A percentile compares a stretch with the other conserved stretches of the same genome.
phyloP scores from a whole-genome alignment of 306 rosid genomes.

The Lathyrus aphaca region DNA sequence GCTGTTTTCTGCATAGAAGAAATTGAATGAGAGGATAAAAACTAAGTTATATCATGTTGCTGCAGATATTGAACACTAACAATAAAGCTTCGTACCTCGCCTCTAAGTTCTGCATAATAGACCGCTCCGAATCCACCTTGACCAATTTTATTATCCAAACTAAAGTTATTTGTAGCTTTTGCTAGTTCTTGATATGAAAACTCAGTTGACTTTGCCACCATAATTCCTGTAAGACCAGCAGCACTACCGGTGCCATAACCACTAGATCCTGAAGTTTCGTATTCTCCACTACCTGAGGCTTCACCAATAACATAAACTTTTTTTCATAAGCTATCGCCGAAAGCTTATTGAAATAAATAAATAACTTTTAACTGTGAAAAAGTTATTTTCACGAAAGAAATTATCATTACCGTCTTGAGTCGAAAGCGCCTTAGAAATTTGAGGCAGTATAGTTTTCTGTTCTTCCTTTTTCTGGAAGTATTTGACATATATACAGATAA shows the following conservation, averaged over 20 bases:
- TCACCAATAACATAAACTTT: not conserved
- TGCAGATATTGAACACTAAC: not conserved
- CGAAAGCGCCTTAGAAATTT: constrained; percentile 45
- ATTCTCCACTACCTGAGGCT: constrained; percentile 48
- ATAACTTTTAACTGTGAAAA: not conserved
- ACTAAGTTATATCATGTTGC: not conserved
- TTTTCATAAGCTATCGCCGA: not conserved
- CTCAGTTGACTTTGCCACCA: constrained; percentile 71
- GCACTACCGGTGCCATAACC: constrained; percentile 36
- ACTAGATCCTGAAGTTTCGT: constrained; percentile 55
- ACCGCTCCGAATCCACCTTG: constrained; percentile 93
- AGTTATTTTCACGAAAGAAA: constrained; percentile 3
- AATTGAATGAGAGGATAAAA: not conserved
- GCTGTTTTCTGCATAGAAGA: constrained; percentile 63
- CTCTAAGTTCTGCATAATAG: constrained; percentile 86
- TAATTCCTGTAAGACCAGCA: constrained; percentile 54
- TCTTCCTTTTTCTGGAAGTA: constrained; percentile 53
- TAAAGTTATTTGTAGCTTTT: constrained; percentile 74
- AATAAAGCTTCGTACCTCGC: constrained; percentile 54
- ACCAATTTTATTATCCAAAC: constrained; percentile 70
- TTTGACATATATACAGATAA: constrained; percentile 42
- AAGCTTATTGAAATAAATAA: not conserved
- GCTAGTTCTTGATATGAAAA: constrained; percentile 82
- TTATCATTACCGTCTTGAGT: constrained; percentile 51
- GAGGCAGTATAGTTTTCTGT: constrained; percentile 38